These are phyloP conservation scores for Cryptococcus sp. DNA, from an alignment of 1,284 basidiomycete species.

Conservation along the genomic window DNA sequence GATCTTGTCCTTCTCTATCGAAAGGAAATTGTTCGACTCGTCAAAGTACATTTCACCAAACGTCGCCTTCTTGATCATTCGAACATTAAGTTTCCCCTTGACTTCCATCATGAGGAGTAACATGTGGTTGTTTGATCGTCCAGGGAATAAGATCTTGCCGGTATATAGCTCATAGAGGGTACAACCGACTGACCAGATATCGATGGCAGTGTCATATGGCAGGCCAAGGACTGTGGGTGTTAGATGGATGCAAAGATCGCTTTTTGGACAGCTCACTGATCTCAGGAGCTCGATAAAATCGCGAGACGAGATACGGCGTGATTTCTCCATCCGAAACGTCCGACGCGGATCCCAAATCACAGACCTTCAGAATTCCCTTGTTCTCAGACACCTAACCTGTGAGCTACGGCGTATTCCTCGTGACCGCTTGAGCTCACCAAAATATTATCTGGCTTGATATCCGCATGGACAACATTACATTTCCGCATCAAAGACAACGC, in stretches of 20 bases:
- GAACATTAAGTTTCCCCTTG: slow-evolving; percentile 86
- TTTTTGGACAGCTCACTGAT: slow-evolving; percentile 67
- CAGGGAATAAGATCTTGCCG: slow-evolving; percentile 96
- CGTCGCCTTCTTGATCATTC: slow-evolving; percentile 89
- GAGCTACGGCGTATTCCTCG: background rate
- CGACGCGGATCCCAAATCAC: slow-evolving; percentile 92
- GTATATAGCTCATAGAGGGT: slow-evolving; percentile 97
- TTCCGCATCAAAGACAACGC: slow-evolving; percentile 80
- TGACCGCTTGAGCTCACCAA: slow-evolving; percentile 55
- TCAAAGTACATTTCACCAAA: slow-evolving; percentile 93
- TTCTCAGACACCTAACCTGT: slow-evolving; percentile 76
- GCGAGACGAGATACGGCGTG: slow-evolving; percentile 94
- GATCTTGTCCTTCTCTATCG: slow-evolving; percentile 74
- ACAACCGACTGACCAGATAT: slow-evolving; percentile 97
- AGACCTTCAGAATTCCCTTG: slow-evolving; percentile 90
- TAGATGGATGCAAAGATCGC: background rate
- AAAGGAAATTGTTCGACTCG: slow-evolving; percentile 61
- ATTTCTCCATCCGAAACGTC: slow-evolving; percentile 87
- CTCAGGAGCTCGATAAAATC: slow-evolving; percentile 98
- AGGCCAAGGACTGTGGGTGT: slow-evolving; percentile 73
- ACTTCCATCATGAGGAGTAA: slow-evolving; percentile 93
- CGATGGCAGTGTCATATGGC: slow-evolving; percentile 88
- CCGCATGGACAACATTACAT: slow-evolving; percentile 91
- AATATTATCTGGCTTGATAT: slow-evolving; percentile 97
- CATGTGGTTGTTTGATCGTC: slow-evolving; percentile 97